Conservation (phyloP, 2,329 filamentous ascomycete species). For the Pseudodiploospora longispora region DNA sequence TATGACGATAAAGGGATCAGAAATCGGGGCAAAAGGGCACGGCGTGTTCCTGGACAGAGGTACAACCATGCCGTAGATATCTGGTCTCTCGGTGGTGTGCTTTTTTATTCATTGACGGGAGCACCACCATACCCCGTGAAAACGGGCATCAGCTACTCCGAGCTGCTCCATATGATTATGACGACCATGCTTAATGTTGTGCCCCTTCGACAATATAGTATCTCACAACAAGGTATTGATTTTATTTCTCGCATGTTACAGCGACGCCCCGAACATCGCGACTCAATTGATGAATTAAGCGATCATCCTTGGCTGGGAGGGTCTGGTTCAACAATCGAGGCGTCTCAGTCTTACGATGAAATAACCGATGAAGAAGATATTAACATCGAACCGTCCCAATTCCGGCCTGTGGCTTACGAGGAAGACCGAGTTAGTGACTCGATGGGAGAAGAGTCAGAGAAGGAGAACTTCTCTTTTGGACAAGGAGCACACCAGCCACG, state of each 20-base stretch:
- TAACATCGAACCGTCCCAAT: conserved; percentile 52
- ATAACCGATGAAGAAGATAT: conserved; percentile 52
- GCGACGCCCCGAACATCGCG: conserved; percentile 68
- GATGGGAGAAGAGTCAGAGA: conserved; percentile 63
- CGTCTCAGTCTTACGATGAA: conserved; percentile 49
- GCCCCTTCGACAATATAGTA: conserved; percentile 48
- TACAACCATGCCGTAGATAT: conserved; percentile 93
- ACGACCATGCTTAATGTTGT: conserved; percentile 58
- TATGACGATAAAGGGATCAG: conserved; percentile 64
- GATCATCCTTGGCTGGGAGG: conserved; percentile 64
- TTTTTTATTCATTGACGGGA: conserved; percentile 78
- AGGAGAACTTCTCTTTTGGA: conserved; percentile 67
- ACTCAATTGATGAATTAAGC: conserved; percentile 63
- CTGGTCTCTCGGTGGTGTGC: conserved; percentile 89
- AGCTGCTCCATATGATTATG: conserved; percentile 83
- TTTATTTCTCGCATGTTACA: conserved; percentile 75
- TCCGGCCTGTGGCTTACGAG: conserved; percentile 26
- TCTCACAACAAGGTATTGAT: conserved; percentile 63
- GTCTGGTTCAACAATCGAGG: conserved; percentile 18
- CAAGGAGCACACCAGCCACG: conserved; percentile 31
- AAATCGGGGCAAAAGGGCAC: conserved; percentile 53
- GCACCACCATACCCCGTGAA: conserved; percentile 74
- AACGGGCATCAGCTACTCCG: conserved; percentile 65
- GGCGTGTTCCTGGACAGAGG: conserved; percentile 50
- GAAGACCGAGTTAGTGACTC: conserved; percentile 35